These are phyloP conservation scores for Trichoderma koningiopsis DNA, from an alignment of 2,329 filamentous ascomycete genomes.

Conservation along the genomic window DNA sequence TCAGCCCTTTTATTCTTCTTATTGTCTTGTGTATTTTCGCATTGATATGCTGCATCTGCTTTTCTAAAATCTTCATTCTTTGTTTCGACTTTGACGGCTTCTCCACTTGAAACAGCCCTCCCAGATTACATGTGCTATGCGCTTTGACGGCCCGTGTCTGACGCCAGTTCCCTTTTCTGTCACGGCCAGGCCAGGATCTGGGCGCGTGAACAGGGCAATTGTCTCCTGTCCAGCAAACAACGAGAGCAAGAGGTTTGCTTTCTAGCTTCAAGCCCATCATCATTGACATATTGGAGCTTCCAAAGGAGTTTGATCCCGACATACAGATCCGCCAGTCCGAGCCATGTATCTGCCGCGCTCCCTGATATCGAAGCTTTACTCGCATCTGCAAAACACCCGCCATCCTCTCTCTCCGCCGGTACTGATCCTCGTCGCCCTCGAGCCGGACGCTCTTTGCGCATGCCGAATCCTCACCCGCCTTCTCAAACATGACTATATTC, in stretches of 20 bases:
- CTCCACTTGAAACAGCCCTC: conserved; percentile 2
- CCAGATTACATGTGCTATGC: conserved; percentile 12
- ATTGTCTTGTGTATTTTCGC: neutral
- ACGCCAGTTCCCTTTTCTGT: conserved; percentile 17
- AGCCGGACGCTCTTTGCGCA: conserved; percentile 92
- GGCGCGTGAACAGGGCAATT: conserved; percentile 16
- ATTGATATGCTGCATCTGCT: conserved; percentile 26
- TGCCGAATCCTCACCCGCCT: conserved; percentile 90
- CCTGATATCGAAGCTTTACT: conserved; percentile 88
- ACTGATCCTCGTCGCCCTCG: conserved; percentile 87
- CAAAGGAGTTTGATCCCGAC: conserved; percentile 34
- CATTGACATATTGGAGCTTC: conserved; percentile 33
- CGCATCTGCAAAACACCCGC: conserved; percentile 80
- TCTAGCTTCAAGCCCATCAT: conserved; percentile 24
- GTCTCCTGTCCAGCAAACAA: conserved; percentile 15
- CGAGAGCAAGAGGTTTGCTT: neutral
- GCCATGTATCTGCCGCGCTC: conserved; percentile 92
- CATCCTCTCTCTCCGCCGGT: conserved; percentile 91
- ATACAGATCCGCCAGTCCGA: conserved; percentile 30
- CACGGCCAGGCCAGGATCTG: neutral
- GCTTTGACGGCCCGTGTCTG: conserved; percentile 21
- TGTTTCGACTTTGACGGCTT: neutral
- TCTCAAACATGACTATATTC: conserved; percentile 97
- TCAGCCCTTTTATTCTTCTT: neutral
- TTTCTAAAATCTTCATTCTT: neutral